These are phyloP conservation scores for Aspergillus brasiliensis DNA, from an alignment of 2,329 filamentous ascomycete genomes.

Conservation along the genomic window DNA sequence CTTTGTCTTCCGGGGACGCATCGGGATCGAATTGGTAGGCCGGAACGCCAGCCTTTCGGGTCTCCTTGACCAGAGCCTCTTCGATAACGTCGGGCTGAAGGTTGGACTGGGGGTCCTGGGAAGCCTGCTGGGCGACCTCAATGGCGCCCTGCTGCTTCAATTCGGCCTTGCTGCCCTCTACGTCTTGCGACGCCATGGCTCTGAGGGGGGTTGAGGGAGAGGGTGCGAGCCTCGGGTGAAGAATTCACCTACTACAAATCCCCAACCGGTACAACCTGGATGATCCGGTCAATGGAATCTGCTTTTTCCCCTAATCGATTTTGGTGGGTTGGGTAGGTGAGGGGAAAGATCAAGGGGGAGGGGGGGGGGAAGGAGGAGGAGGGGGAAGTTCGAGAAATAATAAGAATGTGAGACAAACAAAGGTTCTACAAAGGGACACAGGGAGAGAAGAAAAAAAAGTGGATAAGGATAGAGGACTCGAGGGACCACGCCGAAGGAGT, in stretches of 20 bases:
- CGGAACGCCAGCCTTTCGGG: conserved; percentile 73
- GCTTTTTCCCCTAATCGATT: background rate
- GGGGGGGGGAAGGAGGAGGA: background rate
- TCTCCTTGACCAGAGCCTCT: conserved; percentile 73
- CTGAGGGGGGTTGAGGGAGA: conserved; percentile 8
- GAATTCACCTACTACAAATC: conserved; percentile 19
- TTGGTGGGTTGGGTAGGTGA: conserved; percentile 1
- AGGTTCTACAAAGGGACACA: background rate
- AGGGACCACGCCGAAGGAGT: conserved; percentile 3
- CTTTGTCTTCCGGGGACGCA: conserved; percentile 81
- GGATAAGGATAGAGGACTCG: conserved; percentile 1
- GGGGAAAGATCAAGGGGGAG: background rate
- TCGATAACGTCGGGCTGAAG: conserved; percentile 73
- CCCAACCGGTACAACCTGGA: conserved; percentile 13
- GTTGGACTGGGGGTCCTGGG: conserved; percentile 63
- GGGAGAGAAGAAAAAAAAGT: conserved; percentile 1
- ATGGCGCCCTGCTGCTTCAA: conserved; percentile 79
- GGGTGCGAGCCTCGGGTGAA: conserved; percentile 18
- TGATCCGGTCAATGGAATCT: conserved; percentile 9
- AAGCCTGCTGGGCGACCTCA: conserved; percentile 64
- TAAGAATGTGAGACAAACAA: background rate
- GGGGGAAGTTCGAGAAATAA: too few relatives aligned
- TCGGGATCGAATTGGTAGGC: conserved; percentile 88
- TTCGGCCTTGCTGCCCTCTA: conserved; percentile 54
- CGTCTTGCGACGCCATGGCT: conserved; percentile 35